phyloP scores from a whole-genome alignment of 768 basidiomycete species.

The Mycena leptocephala region DNA sequence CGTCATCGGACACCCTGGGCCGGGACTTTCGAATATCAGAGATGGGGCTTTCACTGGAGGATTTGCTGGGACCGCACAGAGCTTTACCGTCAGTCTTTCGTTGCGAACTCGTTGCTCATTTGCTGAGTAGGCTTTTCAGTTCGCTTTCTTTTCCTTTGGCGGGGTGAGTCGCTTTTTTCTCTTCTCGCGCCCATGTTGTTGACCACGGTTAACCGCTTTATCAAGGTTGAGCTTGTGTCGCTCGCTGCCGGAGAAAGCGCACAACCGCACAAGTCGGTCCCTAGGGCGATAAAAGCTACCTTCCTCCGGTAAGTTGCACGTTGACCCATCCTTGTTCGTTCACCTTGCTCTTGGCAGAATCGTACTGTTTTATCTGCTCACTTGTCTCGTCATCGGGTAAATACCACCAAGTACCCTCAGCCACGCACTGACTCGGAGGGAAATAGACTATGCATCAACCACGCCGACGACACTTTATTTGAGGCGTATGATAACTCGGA shows the following conservation, averaged over 20 bases:
- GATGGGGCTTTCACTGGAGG: conserved; percentile 10
- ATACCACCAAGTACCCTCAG: too few relatives aligned
- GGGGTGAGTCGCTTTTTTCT: conserved; percentile 50
- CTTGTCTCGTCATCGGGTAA: conserved; percentile 74
- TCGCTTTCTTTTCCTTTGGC: conserved; percentile 80
- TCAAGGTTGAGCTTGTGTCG: conserved; percentile 72
- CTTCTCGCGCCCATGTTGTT: too few relatives aligned
- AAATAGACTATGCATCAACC: conserved; percentile 67
- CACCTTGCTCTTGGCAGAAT: conserved; percentile 51
- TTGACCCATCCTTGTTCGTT: not conserved
- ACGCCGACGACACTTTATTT: conserved; percentile 58
- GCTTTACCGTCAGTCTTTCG: conserved; percentile 22
- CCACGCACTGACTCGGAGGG: not conserved
- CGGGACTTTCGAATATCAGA: conserved; percentile 52
- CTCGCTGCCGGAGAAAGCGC: conserved; percentile 81
- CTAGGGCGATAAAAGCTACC: conserved; percentile 77
- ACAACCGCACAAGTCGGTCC: conserved; percentile 75
- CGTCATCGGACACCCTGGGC: conserved; percentile 71
- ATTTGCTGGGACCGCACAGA: conserved; percentile 34
- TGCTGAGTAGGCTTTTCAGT: conserved; percentile 73
- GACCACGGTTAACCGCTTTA: too few relatives aligned
- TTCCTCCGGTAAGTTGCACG: conserved; percentile 60
- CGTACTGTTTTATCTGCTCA: conserved; percentile 76
- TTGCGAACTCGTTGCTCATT: conserved; percentile 63
- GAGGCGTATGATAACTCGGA: conserved; percentile 38